Conservation (phyloP, 257 asterid genomes). For the Echium plantagineum region DNA sequence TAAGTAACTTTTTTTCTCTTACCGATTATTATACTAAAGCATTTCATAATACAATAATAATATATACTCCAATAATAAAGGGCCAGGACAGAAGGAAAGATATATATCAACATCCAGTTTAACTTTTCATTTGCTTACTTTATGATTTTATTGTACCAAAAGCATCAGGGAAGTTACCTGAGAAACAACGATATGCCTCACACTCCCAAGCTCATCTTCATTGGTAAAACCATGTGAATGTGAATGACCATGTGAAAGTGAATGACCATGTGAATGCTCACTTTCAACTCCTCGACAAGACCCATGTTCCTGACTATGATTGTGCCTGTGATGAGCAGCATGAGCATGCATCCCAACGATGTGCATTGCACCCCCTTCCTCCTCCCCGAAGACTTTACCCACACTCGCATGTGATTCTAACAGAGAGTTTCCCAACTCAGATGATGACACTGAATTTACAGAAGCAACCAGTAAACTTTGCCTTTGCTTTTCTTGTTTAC, state of each 20-base stretch:
- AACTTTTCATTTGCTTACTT: not conserved
- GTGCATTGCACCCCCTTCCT: conserved; percentile 82
- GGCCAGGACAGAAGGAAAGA: not conserved
- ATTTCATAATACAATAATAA: no score
- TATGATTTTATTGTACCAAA: not conserved
- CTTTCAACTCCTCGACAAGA: conserved; percentile 26
- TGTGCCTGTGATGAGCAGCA: conserved; percentile 81
- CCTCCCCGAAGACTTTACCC: conserved; percentile 65
- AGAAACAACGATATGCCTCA: conserved; percentile 75
- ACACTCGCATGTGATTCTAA: conserved; percentile 27
- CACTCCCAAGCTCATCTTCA: conserved; percentile 50
- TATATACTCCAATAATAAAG: no score
- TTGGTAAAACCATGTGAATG: conserved; percentile 33
- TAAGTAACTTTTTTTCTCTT: no score
- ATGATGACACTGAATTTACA: conserved; percentile 14
- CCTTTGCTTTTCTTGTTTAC: conserved; percentile 53
- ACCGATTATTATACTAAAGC: no score
- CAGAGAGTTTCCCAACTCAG: conserved; percentile 52
- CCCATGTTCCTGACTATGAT: conserved; percentile 58
- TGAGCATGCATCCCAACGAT: conserved; percentile 94
- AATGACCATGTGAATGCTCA: conserved; percentile 45
- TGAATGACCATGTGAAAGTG: conserved; percentile 44
- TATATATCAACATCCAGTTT: not conserved
- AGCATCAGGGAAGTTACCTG: conserved; percentile 35
- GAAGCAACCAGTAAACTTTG: conserved; percentile 24